Evolutionary conservation across 306 rosid species (phyloP), one percentile per base, ranked within the genome.

Genomic region (Canavalia gladiata): DNA sequence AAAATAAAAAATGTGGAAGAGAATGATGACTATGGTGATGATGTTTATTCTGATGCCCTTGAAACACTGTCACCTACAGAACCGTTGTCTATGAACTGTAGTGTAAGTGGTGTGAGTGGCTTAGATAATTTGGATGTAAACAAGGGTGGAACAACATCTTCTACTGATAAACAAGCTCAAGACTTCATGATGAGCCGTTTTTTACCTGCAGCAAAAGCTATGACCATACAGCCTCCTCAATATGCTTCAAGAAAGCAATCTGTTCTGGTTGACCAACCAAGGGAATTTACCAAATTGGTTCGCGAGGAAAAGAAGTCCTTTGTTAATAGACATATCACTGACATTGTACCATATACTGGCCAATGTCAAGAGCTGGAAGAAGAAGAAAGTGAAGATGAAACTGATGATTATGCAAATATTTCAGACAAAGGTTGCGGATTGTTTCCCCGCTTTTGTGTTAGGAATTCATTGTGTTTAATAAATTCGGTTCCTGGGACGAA

Each of bases 161-260:
- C 87, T 47, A 79, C 77, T 0, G 98, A 95, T 84, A 87, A 88
- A 66, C 87, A 92, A 85, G 86, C 93, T 78, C 90, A 83, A 33
- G 97, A 92, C 13, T 91, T 92, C 89, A 93, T 95, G 98, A 90
- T 95, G 99, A 90, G 74, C 70, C 90, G 98, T 8, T 95, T 93
- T 87, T 86, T 95, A 69, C 90, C 92, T 34, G 99, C 97, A 51
- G 98, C 98, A 55, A 93, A 88, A 87, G 99, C 99, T 66, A 92
- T 93, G 97, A 86, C 97, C 47, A 67, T 93, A 45, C 89, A 93
- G 80, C 83, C 97, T 67, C 82, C 78, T 84, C 87, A 87, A 49
- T 76, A 87, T 87, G 81, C 78, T 67, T 76, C 86, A 73, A 81
- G 82, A 68, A 87, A 84, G 78, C 81, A 77, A 73, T 41, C 90